Evolutionary conservation across 495 filamentous ascomycete species (phyloP).

Genomic region (Cladorrhinum samala): DNA sequence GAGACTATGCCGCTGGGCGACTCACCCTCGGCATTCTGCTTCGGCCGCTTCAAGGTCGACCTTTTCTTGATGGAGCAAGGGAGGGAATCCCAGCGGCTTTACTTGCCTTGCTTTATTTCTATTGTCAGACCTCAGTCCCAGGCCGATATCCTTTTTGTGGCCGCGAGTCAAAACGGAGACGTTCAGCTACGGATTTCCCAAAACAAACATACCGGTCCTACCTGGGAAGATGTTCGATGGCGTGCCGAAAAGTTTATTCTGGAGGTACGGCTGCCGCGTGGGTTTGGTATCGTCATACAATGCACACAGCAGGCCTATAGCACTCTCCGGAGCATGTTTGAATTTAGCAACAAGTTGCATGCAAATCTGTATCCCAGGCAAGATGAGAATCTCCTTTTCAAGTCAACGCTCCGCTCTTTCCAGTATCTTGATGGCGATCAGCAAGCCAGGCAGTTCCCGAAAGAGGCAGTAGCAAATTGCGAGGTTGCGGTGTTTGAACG

Average conservation of each 20-base stretch:
- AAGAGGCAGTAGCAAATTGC: slow-evolving; percentile 63
- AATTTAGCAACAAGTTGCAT: slow-evolving; percentile 70
- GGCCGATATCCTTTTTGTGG: slow-evolving; percentile 57
- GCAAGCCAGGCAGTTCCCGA: slow-evolving; percentile 61
- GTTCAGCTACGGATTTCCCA: slow-evolving; percentile 69
- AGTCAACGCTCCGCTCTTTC: slow-evolving; percentile 58
- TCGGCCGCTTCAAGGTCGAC: slow-evolving; percentile 64
- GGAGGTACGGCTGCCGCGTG: slow-evolving; percentile 59
- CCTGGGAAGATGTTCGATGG: slow-evolving; percentile 78
- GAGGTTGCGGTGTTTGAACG: slow-evolving; percentile 68
- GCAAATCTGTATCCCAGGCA: slow-evolving; percentile 55
- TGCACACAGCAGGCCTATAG: slow-evolving; percentile 69
- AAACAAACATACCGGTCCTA: slow-evolving; percentile 58
- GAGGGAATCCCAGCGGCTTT: slow-evolving; percentile 53
- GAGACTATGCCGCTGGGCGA: slow-evolving; percentile 72
- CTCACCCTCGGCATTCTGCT: slow-evolving; percentile 61
- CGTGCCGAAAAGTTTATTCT: slow-evolving; percentile 55
- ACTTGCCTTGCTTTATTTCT: slow-evolving; percentile 66
- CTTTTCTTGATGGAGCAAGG: slow-evolving; percentile 64
- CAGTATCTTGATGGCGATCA: slow-evolving; percentile 67
- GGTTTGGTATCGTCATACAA: slow-evolving; percentile 60
- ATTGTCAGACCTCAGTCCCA: slow-evolving; percentile 63
- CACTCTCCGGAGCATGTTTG: slow-evolving; percentile 70
- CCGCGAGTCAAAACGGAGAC: slow-evolving; percentile 69
- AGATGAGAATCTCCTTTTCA: slow-evolving; percentile 61